Evolutionary conservation across 306 rosid genomes (phyloP), one percentile per base, ranked within the genome.

Genomic region (Cicer arietinum): DNA sequence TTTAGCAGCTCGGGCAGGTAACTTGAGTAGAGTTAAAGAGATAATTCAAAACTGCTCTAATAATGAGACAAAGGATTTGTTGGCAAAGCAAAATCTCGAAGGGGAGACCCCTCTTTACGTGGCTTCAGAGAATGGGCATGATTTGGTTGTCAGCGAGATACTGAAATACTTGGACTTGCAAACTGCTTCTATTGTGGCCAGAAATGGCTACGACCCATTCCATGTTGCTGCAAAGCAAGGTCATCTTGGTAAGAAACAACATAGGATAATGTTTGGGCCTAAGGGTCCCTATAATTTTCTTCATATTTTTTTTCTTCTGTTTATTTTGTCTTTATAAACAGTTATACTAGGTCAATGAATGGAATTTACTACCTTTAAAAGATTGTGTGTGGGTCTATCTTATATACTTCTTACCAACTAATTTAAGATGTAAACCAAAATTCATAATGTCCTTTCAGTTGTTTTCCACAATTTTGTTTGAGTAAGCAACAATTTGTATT

Each of bases 71-170:
- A 84, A 85, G 65, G 80, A 77, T 66, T 82, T 88, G 72, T 79
- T 91, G 85, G 83, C 89, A 5, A 94, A 87, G 71, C 88, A 84
- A 82, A 94, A 94, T 73, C 89, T 76, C 13, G 98, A 94, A 78
- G 97, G 91, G 68, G 98, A 94, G 84, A 94, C 98, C 56, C 88
- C 98, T 47, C 96, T 94, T 69, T 94, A 94, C 72, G 91, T 65
- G 10, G 97, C 98, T 2, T 88, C 98, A 1, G 98, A 94, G 78
- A 85, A 84, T 67, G 98, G 97, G 17, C 87, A 91, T 71, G 85
- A 86, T 71, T 12, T 75, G 47, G 79, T 91, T 54, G 94, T 91
- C 53, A 85, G 83, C 45, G 97, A 90, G 85, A 90, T 94, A 91
- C 77, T 91, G 79, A 88, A 85, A 80, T 74, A 86, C 82, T 84